phyloP scores from a whole-genome alignment of 1,139 yeast species.

The Pichia sp. region DNA sequence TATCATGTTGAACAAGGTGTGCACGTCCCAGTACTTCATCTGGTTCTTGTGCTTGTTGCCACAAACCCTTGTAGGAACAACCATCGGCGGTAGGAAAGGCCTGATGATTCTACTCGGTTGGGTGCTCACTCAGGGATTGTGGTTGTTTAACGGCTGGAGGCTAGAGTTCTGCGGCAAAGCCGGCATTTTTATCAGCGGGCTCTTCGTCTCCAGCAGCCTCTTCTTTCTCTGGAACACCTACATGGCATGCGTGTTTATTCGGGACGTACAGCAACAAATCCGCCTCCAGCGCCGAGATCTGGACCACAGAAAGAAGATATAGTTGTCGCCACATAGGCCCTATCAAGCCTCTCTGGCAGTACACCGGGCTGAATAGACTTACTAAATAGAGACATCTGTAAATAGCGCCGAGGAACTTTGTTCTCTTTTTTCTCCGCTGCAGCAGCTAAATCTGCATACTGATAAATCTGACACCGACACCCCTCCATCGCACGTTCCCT shows the following conservation, averaged over 20 bases:
- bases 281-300: background rate
- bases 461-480: background rate
- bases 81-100: constrained; percentile 24
- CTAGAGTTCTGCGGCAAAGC: constrained; percentile 75
- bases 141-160: constrained; percentile 76
- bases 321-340: background rate
- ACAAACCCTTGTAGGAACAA: constrained; percentile 51
- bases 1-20: constrained; percentile 88
- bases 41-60: constrained; percentile 90
- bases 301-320: background rate
- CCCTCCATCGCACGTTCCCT: background rate
- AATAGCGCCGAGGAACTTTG: background rate
- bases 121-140: constrained; percentile 66
- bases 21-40: constrained; percentile 89
- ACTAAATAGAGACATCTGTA: background rate
- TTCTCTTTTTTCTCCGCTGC: background rate
- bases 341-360: background rate
- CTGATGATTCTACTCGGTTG: constrained; percentile 40
- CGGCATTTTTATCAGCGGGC: constrained; percentile 60
- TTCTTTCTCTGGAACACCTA: constrained; percentile 70
- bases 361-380: background rate
- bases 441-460: background rate
- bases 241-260: constrained; percentile 56
- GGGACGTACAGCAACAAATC: constrained; percentile 30
- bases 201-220: constrained; percentile 48